Conservation (phyloP, 306 rosid species). For the Vigna angularis region DNA sequence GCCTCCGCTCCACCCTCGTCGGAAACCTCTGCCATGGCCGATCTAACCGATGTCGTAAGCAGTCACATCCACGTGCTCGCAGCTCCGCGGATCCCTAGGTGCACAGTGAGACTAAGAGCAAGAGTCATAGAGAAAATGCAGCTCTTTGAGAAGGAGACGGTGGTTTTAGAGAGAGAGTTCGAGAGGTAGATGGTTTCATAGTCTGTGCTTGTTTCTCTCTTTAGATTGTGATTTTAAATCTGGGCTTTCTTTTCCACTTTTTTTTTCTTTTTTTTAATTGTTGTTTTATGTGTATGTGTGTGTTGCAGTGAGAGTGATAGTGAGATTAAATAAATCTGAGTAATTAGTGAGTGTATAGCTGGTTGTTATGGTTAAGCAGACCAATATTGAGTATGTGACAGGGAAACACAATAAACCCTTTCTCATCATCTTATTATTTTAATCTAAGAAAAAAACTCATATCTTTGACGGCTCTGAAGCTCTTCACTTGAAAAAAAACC, state of each 20-base stretch:
- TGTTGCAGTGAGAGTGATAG: conserved; percentile 39
- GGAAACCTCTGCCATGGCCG: conserved; percentile 87
- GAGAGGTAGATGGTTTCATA: conserved; percentile 43
- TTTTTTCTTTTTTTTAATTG: not conserved
- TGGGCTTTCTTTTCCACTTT: conserved; percentile 39
- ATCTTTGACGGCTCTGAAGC: no score
- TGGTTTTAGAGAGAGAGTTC: conserved; percentile 51
- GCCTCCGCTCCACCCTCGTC: conserved; percentile 60
- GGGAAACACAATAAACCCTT: conserved; percentile 49
- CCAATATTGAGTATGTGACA: conserved; percentile 45
- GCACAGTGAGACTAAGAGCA: conserved; percentile 17
- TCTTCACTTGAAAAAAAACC: no score
- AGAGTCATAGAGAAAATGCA: conserved; percentile 39
- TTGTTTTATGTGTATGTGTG: not conserved
- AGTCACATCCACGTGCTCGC: conserved; percentile 66
- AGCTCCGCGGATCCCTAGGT: conserved; percentile 56
- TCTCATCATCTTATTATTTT: not conserved
- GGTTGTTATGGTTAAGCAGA: conserved; percentile 58
- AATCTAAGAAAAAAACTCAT: no score
- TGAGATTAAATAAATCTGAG: conserved; percentile 40
- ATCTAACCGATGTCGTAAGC: conserved; percentile 60
- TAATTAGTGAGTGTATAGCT: conserved; percentile 39
- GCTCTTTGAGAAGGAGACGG: conserved; percentile 36
- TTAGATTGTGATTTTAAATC: conserved; percentile 63
- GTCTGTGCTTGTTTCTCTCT: conserved; percentile 61